These are phyloP conservation scores for Eucalyptus fibrosa DNA, from an alignment of 345 rosid species.

Conservation along the genomic window DNA sequence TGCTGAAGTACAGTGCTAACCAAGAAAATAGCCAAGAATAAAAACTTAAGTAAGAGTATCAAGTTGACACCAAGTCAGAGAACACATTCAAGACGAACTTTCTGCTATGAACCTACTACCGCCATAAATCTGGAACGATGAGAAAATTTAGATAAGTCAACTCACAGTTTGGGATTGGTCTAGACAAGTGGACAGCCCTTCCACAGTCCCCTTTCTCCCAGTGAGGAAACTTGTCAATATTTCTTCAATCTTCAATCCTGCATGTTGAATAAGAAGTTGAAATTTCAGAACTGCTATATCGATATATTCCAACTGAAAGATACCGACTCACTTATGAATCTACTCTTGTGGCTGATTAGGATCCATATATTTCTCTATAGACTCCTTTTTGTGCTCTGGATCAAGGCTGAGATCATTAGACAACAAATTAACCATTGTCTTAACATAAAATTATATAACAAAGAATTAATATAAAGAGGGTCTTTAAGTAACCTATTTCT, in stretches of 20 bases:
- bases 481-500: constrained; percentile 53
- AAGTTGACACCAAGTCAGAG: neutral
- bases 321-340: constrained; percentile 1
- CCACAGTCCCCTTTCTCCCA: neutral
- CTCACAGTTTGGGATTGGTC: neutral
- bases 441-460: neutral
- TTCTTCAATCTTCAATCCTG: neutral
- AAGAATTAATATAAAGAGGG: neutral
- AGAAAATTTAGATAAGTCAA: neutral
- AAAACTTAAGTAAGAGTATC: neutral
- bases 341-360: constrained; percentile 29
- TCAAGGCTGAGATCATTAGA: constrained; percentile 63
- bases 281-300: neutral
- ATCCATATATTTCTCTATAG: constrained; percentile 93
- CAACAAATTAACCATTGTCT: neutral
- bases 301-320: neutral
- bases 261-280: neutral
- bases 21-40: neutral
- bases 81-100: neutral
- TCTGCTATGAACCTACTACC: neutral
- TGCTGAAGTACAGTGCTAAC: neutral
- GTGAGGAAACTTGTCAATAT: neutral
- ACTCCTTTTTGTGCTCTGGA: constrained; percentile 91
- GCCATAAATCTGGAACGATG: neutral
- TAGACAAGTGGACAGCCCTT: neutral